Base-by-base conservation (phyloP, 2,329 filamentous ascomycete genomes). In the Microcyclosporella mali region DNA sequence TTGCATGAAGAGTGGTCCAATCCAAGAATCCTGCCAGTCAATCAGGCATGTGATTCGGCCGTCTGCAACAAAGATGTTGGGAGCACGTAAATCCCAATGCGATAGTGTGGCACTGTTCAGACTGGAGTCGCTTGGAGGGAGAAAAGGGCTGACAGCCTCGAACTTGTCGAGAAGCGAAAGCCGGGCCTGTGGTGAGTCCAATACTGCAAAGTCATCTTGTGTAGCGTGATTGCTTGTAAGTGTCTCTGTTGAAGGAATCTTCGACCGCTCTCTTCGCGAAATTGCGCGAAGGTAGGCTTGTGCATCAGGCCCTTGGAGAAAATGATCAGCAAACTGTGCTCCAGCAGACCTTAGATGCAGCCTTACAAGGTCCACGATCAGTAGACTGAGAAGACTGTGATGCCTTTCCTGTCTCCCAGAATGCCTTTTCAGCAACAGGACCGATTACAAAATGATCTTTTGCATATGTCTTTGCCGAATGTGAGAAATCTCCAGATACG, bases 21-120 rank as follows among this genome's bases (percentile, higher is more conserved):
- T 37, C 51, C 60, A 68, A 9, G 43, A 52, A 14, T 60, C 58
- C 50, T 70, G 63, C 66, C 67, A 71, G 51, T 71, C 66, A 39
- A 72, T 69, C 4, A 71, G 39, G 38, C 61, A 57, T 6, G 63
- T 62, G 29, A 71, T 61, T 33, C 49, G 52, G 30, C 53, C 52
- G 17, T 58, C 47, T n/a, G 64, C 27, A 19, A 69, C 58, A 45
- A 70, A 70, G 17, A 70, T 52, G 44, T 69, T 71, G 2, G 53
- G 52, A 12, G 61, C 45, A 48, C 65, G 62, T 18, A 70, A 50
- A 52, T 70, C 65, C 25, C 49, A 55, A 54, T 71, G 65, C 63
- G 60, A 69, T 28, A 71, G 43, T n/a, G 57, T 57, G 12, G 66
- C 51, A 29, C 47, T 45, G 4, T 58, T 56, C 45, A 53, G 46